These are phyloP conservation scores for Alternaria metachromatica DNA, from an alignment of 2,329 filamentous ascomycete species.

Conservation along the genomic window DNA sequence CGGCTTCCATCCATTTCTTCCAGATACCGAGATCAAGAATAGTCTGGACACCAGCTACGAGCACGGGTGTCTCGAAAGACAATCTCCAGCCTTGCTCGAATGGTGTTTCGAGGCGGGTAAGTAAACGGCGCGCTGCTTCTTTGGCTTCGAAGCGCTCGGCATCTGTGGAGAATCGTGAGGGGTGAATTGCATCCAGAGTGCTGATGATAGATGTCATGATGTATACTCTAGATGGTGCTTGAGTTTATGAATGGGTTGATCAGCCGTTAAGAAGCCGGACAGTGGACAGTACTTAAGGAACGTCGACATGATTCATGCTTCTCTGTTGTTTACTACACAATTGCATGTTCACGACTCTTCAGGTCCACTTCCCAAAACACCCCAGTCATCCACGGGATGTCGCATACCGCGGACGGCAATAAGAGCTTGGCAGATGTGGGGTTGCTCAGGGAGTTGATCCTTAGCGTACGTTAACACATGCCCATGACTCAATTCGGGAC, in stretches of 20 bases:
- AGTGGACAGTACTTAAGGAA: not conserved
- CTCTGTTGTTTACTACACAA: not conserved
- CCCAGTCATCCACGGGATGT: not conserved
- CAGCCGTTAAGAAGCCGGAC: no score
- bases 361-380: not conserved
- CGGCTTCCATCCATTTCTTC: constrained; percentile 4
- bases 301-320: not conserved
- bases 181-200: not conserved
- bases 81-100: constrained; percentile 9
- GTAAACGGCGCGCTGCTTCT: constrained; percentile 5
- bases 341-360: not conserved
- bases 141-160: constrained; percentile 3
- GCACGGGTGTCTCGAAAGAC: constrained; percentile 1
- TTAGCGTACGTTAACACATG: not conserved
- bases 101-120: constrained; percentile 5
- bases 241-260: not conserved
- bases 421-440: not conserved
- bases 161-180: not conserved
- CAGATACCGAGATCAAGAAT: constrained; percentile 2
- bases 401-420: not conserved
- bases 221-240: no score
- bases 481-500: not conserved
- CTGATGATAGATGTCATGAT: not conserved
- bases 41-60: constrained; percentile 4
- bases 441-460: not conserved